These are phyloP conservation scores for Cudoniella acicularis DNA, from an alignment of 495 filamentous ascomycete genomes.

Conservation along the genomic window DNA sequence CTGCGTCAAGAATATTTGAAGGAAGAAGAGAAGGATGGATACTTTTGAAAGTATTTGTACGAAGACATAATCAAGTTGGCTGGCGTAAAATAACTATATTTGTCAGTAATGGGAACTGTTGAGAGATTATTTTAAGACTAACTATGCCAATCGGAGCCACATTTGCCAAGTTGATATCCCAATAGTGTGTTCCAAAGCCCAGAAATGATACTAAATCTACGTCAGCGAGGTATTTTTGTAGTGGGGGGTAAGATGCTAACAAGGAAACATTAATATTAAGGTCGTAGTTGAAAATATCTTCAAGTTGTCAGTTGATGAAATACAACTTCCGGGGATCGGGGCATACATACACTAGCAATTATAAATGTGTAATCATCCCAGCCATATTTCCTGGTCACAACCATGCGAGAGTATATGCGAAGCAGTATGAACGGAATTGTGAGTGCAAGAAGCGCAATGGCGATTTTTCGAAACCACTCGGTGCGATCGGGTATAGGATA, in stretches of 20 bases:
- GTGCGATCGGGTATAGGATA: neutral
- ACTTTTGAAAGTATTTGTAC: conserved; percentile 37
- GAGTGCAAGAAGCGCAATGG: neutral
- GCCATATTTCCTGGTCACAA: neutral
- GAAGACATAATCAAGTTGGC: conserved; percentile 36
- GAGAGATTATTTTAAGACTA: neutral
- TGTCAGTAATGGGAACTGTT: neutral
- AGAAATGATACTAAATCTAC: neutral
- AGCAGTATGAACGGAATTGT: neutral
- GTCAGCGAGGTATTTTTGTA: neutral
- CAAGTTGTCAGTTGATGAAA: neutral
- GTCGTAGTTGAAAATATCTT: neutral
- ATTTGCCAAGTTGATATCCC: conserved; percentile 13
- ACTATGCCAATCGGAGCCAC: neutral
- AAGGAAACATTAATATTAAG: neutral
- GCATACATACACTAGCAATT: neutral
- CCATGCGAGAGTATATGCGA: neutral
- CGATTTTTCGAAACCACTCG: neutral
- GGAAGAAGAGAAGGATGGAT: conserved; percentile 5
- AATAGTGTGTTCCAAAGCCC: conserved; percentile 19
- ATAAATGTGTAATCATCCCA: neutral
- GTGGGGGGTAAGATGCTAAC: neutral
- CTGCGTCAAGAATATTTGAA: neutral
- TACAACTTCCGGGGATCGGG: too few species aligned
- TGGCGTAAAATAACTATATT: conserved; percentile 25